phyloP scores from a whole-genome alignment of 495 filamentous ascomycete species.

The Neurospora sp. region DNA sequence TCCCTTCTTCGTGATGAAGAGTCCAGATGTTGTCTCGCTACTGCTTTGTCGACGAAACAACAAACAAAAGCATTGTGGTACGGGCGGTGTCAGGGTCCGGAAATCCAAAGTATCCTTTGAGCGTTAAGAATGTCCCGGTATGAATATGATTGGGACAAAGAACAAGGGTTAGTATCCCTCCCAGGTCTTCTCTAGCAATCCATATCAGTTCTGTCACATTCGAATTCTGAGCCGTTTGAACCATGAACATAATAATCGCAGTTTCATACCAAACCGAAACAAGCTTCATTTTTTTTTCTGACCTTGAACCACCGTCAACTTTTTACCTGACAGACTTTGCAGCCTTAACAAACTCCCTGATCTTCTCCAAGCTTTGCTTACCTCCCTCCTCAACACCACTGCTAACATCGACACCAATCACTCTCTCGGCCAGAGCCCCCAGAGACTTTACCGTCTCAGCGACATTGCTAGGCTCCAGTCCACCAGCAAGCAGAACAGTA shows the following conservation, averaged over 20 bases:
- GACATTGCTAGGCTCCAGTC: slow-evolving; percentile 69
- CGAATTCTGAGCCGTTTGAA: background rate
- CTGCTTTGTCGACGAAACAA: background rate
- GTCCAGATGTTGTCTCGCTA: background rate
- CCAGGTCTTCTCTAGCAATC: background rate
- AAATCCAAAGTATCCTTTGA: background rate
- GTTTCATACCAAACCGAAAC: background rate
- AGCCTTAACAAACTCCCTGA: slow-evolving; percentile 65
- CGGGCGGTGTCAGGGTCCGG: background rate
- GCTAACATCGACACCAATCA: slow-evolving; percentile 84
- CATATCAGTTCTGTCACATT: background rate
- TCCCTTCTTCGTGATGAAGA: background rate
- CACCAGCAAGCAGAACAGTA: slow-evolving; percentile 72
- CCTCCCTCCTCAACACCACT: slow-evolving; percentile 86
- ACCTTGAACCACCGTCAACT: background rate
- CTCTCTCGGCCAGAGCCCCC: slow-evolving; percentile 43
- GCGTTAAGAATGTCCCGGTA: background rate
- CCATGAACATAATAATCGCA: background rate
- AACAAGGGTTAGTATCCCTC: background rate
- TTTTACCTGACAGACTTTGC: slow-evolving; percentile 47
- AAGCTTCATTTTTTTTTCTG: background rate
- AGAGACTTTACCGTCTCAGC: slow-evolving; percentile 46
- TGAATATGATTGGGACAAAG: background rate
- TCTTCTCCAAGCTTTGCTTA: slow-evolving; percentile 71
- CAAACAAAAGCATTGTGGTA: background rate